Conservation (phyloP, 805 yeast species). For the Hagleromyces aurorensis region DNA sequence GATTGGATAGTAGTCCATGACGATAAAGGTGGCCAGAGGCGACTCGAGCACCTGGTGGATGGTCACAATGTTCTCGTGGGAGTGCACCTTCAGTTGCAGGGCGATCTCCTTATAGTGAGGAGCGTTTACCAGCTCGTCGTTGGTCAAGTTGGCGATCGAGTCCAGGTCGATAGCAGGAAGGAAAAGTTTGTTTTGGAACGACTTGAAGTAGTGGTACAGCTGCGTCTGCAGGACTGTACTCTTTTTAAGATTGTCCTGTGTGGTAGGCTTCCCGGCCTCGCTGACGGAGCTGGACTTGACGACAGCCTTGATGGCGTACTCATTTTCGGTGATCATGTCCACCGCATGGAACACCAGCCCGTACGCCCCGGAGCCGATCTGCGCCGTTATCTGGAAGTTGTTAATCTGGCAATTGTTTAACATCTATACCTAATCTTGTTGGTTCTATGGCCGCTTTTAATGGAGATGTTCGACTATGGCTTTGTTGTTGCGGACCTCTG, state of each 20-base stretch:
- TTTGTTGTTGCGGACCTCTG: background rate
- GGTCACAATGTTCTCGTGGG: constrained; percentile 70
- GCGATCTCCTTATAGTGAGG: constrained; percentile 55
- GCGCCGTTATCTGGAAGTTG: constrained; percentile 32
- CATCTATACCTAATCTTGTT: too few relatives aligned
- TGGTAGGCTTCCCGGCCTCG: constrained; percentile 14
- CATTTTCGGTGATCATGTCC: constrained; percentile 41
- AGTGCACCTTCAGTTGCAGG: constrained; percentile 65
- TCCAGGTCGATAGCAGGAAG: constrained; percentile 24
- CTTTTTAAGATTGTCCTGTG: constrained; percentile 17
- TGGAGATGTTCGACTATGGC: too few relatives aligned
- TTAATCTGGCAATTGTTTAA: constrained; percentile 26
- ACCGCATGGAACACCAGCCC: constrained; percentile 70
- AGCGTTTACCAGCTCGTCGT: constrained; percentile 29
- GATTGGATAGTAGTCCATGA: constrained; percentile 83
- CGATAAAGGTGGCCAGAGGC: constrained; percentile 50
- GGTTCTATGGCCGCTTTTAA: too few relatives aligned
- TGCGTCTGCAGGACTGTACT: constrained; percentile 23
- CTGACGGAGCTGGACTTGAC: constrained; percentile 38
- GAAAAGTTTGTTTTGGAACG: constrained; percentile 16
- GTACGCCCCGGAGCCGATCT: constrained; percentile 72
- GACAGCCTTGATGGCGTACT: constrained; percentile 66
- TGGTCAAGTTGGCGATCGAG: constrained; percentile 25
- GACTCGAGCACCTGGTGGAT: constrained; percentile 67
- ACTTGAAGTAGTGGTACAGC: constrained; percentile 20